phyloP scores from a whole-genome alignment of 768 basidiomycete genomes.

The Boletellus ananas region DNA sequence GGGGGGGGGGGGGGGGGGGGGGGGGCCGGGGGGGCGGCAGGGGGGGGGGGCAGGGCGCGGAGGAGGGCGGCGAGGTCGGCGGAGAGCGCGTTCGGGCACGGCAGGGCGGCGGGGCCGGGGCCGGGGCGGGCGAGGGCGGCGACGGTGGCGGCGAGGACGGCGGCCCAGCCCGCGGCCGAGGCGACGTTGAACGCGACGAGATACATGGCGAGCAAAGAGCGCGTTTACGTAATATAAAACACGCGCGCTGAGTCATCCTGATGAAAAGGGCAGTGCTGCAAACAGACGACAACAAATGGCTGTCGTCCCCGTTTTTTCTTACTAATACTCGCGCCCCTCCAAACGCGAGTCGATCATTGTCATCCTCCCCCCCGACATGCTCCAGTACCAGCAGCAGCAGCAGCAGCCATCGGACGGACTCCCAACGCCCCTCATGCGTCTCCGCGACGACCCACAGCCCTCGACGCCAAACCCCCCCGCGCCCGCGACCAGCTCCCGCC shows the following conservation, averaged over 20 bases:
- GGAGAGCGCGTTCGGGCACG: conserved; percentile 33
- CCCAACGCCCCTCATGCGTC: conserved; percentile 44
- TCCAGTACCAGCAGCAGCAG: conserved; percentile 26
- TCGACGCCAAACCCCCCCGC: conserved; percentile 11
- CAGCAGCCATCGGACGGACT: conserved; percentile 17
- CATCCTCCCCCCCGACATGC: conserved; percentile 22
- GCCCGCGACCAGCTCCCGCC: conserved; percentile 19
- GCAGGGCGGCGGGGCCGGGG: conserved; percentile 25
- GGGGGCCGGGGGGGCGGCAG: conserved; percentile 47
- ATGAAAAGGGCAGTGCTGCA: not conserved
- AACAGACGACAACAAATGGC: conserved; percentile 23
- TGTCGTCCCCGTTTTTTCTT: conserved; percentile 27
- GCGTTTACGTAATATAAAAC: conserved; percentile 11
- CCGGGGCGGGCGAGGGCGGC: conserved; percentile 34
- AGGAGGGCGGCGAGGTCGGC: conserved; percentile 28
- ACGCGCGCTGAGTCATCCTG: conserved; percentile 7
- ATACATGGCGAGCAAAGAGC: conserved; percentile 38
- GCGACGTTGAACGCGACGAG: conserved; percentile 74
- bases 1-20: too few species aligned
- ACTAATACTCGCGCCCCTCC: conserved; percentile 36
- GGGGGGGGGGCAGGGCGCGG: conserved; percentile 42
- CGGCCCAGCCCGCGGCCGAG: conserved; percentile 72
- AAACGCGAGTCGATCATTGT: conserved; percentile 30
- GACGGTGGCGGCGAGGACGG: conserved; percentile 58
- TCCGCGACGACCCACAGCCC: conserved; percentile 51